Evolutionary conservation across 139 green algal genomes (phyloP).

Genomic region (Chlamydomonas eustigma): DNA sequence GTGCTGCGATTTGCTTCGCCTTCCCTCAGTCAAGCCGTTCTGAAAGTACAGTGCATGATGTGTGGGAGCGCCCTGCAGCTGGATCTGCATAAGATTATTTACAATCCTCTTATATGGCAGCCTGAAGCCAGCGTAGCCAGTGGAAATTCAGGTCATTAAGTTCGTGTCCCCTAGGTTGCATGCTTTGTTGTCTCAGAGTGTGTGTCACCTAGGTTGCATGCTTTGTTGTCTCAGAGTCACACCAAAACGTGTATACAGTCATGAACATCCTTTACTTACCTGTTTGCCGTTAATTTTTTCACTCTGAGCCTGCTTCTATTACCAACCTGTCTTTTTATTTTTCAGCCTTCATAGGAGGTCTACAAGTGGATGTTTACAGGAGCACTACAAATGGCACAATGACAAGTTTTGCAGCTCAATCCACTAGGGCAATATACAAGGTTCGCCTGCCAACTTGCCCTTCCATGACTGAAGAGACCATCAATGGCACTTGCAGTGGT

Average conservation of each 20-base stretch:
- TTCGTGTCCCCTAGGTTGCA: background rate
- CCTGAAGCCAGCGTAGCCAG: background rate
- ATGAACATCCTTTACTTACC: no score
- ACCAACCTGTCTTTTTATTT: no score
- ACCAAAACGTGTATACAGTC: no score
- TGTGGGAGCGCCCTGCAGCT: background rate
- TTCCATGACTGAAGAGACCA: background rate
- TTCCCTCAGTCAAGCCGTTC: background rate
- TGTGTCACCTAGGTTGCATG: no score
- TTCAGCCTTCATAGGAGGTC: background rate
- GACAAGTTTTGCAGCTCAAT: background rate
- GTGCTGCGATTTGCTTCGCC: background rate
- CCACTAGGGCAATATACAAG: background rate
- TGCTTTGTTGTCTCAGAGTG: no score
- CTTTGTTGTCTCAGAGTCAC: no score
- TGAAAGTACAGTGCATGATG: background rate
- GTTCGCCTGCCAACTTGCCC: constrained; percentile 7
- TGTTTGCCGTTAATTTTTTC: no score
- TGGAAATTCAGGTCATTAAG: background rate
- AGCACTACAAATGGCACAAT: background rate
- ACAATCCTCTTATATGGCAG: background rate
- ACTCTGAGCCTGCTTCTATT: no score
- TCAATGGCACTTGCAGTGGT: background rate
- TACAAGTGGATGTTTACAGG: constrained; percentile 8
- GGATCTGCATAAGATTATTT: background rate